These are phyloP conservation scores for Xerocomus brunneocitrinus DNA, from an alignment of 768 basidiomycete species.

Conservation along the genomic window DNA sequence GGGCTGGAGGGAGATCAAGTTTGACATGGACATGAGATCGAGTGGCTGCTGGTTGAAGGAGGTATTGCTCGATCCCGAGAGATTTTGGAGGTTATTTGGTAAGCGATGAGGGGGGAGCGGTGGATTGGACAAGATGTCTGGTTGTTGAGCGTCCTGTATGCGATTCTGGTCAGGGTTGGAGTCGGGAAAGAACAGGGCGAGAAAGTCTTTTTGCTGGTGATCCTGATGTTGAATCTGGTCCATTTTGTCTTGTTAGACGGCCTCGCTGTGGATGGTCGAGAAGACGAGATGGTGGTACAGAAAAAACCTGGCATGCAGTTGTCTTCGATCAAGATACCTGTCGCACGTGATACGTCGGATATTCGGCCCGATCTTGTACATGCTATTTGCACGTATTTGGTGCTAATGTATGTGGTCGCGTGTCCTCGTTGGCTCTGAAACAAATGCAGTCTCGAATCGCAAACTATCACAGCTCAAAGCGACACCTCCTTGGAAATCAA, in stretches of 20 bases:
- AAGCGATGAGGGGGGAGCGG: conserved; percentile 12
- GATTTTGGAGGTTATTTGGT: background rate
- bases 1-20: conserved; percentile 49
- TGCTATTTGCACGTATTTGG: conserved; percentile 9
- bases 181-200: conserved; percentile 34
- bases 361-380: background rate
- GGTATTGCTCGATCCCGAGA: conserved; percentile 7
- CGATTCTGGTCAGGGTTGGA: conserved; percentile 23
- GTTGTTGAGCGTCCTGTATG: conserved; percentile 21
- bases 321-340: background rate
- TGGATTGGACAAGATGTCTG: conserved; percentile 4
- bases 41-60: conserved; percentile 35
- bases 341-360: conserved; percentile 11
- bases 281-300: conserved; percentile 1
- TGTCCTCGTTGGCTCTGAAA: background rate
- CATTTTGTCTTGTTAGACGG: conserved; percentile 8
- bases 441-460: conserved; percentile 32
- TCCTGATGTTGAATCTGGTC: conserved; percentile 24
- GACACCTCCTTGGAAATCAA: conserved; percentile 52
- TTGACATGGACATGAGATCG: conserved; percentile 42
- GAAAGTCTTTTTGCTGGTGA: conserved; percentile 34
- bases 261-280: background rate
- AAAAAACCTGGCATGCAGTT: conserved; percentile 7
- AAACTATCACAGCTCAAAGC: conserved; percentile 51
- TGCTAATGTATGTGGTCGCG: background rate